These are phyloP conservation scores for Peribolospora kevripleyi DNA, from an alignment of 768 basidiomycete genomes.

Conservation along the genomic window DNA sequence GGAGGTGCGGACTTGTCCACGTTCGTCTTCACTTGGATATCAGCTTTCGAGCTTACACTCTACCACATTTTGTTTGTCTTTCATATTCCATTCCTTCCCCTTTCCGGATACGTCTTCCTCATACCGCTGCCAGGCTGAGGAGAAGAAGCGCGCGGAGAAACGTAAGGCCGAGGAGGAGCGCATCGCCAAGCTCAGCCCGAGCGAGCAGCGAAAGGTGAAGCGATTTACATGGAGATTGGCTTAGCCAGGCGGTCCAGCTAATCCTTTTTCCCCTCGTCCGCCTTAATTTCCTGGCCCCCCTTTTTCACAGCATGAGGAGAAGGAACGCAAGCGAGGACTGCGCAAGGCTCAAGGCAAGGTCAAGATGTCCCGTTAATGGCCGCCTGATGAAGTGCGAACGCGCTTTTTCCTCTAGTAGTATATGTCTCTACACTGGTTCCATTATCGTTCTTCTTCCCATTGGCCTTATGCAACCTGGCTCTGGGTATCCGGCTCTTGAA, in stretches of 20 bases:
- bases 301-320: conserved; percentile 33
- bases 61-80: no score
- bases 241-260: no score
- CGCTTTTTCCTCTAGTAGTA: no score
- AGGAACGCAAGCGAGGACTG: conserved; percentile 46
- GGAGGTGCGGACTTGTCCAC: conserved; percentile 27
- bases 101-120: not conserved
- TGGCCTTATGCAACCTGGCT: no score
- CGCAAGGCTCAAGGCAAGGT: conserved; percentile 35
- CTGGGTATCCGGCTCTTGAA: no score
- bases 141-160: conserved; percentile 40
- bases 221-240: no score
- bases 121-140: conserved; percentile 21
- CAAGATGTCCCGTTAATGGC: not conserved
- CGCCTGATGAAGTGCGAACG: no score
- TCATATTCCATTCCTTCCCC: not conserved
- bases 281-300: no score
- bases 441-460: no score
- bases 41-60: no score
- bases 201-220: conserved; percentile 57
- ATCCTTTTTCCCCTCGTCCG: not conserved
- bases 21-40: not conserved
- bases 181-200: conserved; percentile 43
- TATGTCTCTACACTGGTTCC: no score
- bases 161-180: conserved; percentile 48